phyloP scores from a whole-genome alignment of 768 basidiomycete genomes.

The Rhizopogon salebrosus region DNA sequence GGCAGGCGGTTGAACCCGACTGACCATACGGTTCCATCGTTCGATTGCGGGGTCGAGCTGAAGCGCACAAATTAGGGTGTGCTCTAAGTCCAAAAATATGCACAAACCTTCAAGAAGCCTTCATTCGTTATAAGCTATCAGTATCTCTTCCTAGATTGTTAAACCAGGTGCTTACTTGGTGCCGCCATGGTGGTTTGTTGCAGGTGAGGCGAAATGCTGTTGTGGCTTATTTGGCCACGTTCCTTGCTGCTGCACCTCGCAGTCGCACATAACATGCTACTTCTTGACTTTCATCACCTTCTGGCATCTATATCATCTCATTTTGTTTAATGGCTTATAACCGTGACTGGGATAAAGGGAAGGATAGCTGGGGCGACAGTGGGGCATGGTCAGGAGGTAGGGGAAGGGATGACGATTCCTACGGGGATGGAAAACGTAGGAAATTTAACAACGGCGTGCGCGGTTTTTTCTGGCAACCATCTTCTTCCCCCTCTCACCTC shows the following conservation, averaged over 20 bases:
- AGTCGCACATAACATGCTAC: too few relatives aligned
- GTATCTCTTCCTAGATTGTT: background rate
- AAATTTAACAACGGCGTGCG: too few relatives aligned
- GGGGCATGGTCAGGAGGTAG: slow-evolving; percentile 42
- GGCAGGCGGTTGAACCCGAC: slow-evolving; percentile 10
- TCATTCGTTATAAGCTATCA: slow-evolving; percentile 14
- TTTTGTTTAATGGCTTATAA: too few relatives aligned
- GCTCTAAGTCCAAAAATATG: background rate
- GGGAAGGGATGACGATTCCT: slow-evolving; percentile 64
- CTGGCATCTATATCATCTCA: slow-evolving; percentile 2
- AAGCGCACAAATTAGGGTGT: background rate
- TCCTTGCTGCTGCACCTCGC: slow-evolving; percentile 5
- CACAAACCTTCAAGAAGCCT: slow-evolving; percentile 57
- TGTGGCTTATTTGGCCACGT: slow-evolving; percentile 24
- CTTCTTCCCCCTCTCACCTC: slow-evolving; percentile 5
- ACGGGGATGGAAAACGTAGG: slow-evolving; percentile 70
- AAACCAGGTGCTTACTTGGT: slow-evolving; percentile 43
- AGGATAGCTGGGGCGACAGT: slow-evolving; percentile 50
- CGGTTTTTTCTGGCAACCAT: slow-evolving; percentile 6
- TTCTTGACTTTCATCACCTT: slow-evolving; percentile 16
- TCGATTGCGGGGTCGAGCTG: slow-evolving; percentile 54
- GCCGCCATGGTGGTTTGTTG: slow-evolving; percentile 60
- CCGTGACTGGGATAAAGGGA: slow-evolving; percentile 86
- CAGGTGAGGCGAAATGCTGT: slow-evolving; percentile 19
- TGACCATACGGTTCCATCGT: slow-evolving; percentile 58